Percentiles rank a stretch among this genome's conserved stretches.
phyloP scores from a whole-genome alignment of 176 grass and related monocot species.

The Paspalum vaginatum region DNA sequence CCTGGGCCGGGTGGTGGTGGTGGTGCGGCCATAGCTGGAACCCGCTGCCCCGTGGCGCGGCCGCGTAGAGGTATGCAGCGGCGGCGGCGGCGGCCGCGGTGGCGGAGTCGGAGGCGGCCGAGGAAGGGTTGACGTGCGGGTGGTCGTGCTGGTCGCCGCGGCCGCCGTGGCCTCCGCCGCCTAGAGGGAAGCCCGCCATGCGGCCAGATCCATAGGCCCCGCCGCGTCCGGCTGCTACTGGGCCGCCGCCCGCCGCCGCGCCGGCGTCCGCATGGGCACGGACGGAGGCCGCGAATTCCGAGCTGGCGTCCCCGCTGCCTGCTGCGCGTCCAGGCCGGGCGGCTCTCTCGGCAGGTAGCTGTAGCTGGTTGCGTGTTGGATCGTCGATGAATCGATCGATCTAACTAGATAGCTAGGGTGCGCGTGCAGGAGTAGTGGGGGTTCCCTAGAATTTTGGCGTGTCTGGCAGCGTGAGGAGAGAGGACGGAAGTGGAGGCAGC shows the following conservation, averaged over 20 bases:
- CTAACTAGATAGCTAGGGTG: not conserved
- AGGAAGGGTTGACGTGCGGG: constrained; percentile 19
- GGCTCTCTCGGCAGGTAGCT: not conserved
- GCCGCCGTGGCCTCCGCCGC: constrained; percentile 47
- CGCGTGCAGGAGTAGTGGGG: constrained; percentile 15
- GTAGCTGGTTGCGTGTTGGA: not conserved
- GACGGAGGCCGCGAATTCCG: not conserved
- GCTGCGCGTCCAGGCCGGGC: not conserved
- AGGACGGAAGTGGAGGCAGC: constrained; percentile 15
- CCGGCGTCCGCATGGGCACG: not conserved
- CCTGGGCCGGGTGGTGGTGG: constrained; percentile 23
- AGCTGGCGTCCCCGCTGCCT: too few species aligned
- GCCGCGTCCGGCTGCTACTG: not conserved
- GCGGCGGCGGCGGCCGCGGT: constrained; percentile 14
- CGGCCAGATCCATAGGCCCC: constrained; percentile 69
- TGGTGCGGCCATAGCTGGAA: constrained; percentile 92
- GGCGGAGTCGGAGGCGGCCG: constrained; percentile 15
- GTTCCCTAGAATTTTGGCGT: constrained; percentile 49
- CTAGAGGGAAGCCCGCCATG: constrained; percentile 93
- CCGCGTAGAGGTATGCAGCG: constrained; percentile 55
- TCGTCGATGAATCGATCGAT: not conserved
- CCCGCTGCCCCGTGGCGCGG: constrained; percentile 39
- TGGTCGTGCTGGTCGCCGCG: constrained; percentile 24
- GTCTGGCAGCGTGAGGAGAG: constrained; percentile 14
- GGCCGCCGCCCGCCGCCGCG: not conserved